A percentile compares a stretch with the other conserved stretches of the same genome.
phyloP scores from a whole-genome alignment of 768 basidiomycete genomes.

The Xerocomus potaroensis region DNA sequence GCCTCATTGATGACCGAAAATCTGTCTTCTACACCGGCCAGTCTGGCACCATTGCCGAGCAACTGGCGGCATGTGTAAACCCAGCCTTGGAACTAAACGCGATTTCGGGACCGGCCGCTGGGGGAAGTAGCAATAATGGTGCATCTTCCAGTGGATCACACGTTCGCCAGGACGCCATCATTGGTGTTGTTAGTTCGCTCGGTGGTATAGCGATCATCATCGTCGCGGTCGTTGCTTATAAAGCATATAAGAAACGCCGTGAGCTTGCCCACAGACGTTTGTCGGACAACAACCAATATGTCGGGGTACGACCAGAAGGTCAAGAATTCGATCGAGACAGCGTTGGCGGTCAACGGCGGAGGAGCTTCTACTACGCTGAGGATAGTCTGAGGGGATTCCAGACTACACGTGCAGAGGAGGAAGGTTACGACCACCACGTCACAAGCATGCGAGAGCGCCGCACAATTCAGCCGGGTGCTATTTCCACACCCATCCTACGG shows the following conservation, averaged over 20 bases:
- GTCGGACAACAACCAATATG: slow-evolving; percentile 42
- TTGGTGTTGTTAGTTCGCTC: slow-evolving; percentile 82
- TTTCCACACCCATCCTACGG: slow-evolving; percentile 71
- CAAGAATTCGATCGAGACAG: slow-evolving; percentile 76
- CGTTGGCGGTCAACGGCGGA: slow-evolving; percentile 63
- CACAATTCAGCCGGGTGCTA: slow-evolving; percentile 54
- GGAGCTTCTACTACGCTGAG: slow-evolving; percentile 86
- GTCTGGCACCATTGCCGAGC: slow-evolving; percentile 38
- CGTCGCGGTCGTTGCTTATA: slow-evolving; percentile 66
- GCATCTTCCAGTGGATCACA: slow-evolving; percentile 26
- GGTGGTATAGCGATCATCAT: slow-evolving; percentile 74
- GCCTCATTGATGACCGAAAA: slow-evolving; percentile 54
- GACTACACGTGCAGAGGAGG: slow-evolving; percentile 34
- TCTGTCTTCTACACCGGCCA: slow-evolving; percentile 64
- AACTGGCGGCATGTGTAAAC: slow-evolving; percentile 67
- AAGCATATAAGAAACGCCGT: slow-evolving; percentile 60
- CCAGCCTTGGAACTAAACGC: slow-evolving; percentile 57
- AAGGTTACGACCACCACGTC: slow-evolving; percentile 32
- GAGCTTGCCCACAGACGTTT: slow-evolving; percentile 71
- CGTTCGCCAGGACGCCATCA: slow-evolving; percentile 77
- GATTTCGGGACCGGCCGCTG: slow-evolving; percentile 37
- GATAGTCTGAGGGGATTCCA: slow-evolving; percentile 68
- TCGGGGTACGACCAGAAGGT: slow-evolving; percentile 55
- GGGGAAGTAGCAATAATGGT: slow-evolving; percentile 15
- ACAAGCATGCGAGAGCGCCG: slow-evolving; percentile 52